Base-by-base conservation (phyloP, 2,329 filamentous ascomycete species). In the Xylaria hypoxylon region DNA sequence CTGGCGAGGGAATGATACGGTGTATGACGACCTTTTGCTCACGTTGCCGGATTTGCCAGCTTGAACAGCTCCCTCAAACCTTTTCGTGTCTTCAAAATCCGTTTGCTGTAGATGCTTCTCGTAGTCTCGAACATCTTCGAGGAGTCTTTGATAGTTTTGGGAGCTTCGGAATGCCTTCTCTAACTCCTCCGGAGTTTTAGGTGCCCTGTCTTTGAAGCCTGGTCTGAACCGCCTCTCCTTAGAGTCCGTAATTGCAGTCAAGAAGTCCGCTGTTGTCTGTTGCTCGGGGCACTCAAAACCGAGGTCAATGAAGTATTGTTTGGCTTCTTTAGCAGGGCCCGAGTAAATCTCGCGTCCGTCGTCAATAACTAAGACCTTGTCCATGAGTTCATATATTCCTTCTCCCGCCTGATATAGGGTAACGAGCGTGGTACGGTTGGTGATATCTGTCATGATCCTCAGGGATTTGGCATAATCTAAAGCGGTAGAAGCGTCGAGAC, bases 361-460 rank as follows among this genome's bases (percentile, higher is more conserved):
- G 70, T 94, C 90, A 59, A 95, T 92, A 22, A 94, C 87, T 57
- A 94, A 78, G 2, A 94, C 92, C 78, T 94, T 94, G 76, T 96
- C 92, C 86, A 94, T 92, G 35, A 79, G 69, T 53, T 80, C 76
- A 44, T 82, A 83, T 59, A 83, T 83, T 2, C 77, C 80, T 65
- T 83, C 80, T 6, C 81, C 80, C 0, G 79, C 80, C 66, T 82
- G 80, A 57, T 84, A 84, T 0, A 83, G 73, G 1, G 79, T 81
- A 1, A 81, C 80, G 0, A 82, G 70, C 0, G 81, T 82, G 1
- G 81, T 82, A 7, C 89, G 86, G 70, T 92, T 88, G 74, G 86
- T 89, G 67, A 94, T 87, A 68, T 94, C 90, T 3, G 92, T 94
- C 87, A 94, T 92, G 65, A 90, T 85, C 15, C 89, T 85, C 2